Evolutionary conservation across 2,329 filamentous ascomycete genomes (phyloP).

Genomic region (Penicillium janthinellum): DNA sequence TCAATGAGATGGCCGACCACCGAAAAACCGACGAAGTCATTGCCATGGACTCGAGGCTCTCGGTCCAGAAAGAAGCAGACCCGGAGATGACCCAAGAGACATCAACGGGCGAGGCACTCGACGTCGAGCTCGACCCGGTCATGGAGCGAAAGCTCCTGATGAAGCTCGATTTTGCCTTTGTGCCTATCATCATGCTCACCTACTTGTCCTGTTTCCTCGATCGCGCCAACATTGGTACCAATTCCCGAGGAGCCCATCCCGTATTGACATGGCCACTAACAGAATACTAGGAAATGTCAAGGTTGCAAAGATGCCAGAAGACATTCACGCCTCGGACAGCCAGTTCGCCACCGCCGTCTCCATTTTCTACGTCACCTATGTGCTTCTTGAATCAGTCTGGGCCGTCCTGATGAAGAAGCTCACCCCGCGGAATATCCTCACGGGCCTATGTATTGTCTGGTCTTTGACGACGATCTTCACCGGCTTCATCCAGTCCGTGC

Average conservation of each 20-base stretch:
- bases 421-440: slow-evolving; percentile 46
- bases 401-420: slow-evolving; percentile 53
- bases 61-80: slow-evolving; percentile 17
- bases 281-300: slow-evolving; percentile 48
- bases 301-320: slow-evolving; percentile 50
- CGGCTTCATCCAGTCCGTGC: slow-evolving; percentile 49
- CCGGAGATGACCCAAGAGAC: slow-evolving; percentile 14
- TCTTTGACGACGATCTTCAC: slow-evolving; percentile 52
- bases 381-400: slow-evolving; percentile 52
- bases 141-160: slow-evolving; percentile 51
- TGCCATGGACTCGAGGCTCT: slow-evolving; percentile 15
- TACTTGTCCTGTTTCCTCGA: slow-evolving; percentile 60
- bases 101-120: slow-evolving; percentile 21
- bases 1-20: slow-evolving; percentile 4
- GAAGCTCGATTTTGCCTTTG: slow-evolving; percentile 53
- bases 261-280: neutral
- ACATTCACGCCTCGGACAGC: slow-evolving; percentile 44
- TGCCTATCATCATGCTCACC: slow-evolving; percentile 58
- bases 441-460: slow-evolving; percentile 49
- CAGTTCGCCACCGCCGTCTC: slow-evolving; percentile 53
- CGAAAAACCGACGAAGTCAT: slow-evolving; percentile 2
- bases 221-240: slow-evolving; percentile 53
- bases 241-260: neutral
- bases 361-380: slow-evolving; percentile 57
- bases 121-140: slow-evolving; percentile 44